Percentiles rank a stretch among this genome's conserved stretches.
phyloP scores from a whole-genome alignment of 2,329 filamentous ascomycete genomes.

The Botrytis tulipae region DNA sequence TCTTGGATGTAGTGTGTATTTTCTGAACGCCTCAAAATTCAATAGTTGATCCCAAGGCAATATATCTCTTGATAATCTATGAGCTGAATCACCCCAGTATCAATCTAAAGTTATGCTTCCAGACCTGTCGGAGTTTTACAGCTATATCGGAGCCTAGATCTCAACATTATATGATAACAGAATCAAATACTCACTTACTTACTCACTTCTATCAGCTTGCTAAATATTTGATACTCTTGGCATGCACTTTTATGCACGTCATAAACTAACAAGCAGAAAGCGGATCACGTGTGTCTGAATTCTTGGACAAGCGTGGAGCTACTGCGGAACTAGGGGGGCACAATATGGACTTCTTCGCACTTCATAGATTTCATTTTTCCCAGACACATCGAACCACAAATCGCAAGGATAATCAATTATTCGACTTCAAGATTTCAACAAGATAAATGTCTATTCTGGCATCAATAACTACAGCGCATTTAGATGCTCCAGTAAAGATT shows the following conservation, averaged over 20 bases:
- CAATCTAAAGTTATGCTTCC: too few species aligned
- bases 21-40: too few species aligned
- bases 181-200: too few species aligned
- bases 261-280: neutral
- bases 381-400: neutral
- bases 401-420: rapidly evolving
- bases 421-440: neutral
- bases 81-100: too few species aligned
- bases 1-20: neutral
- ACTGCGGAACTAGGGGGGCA: neutral
- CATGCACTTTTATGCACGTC: neutral
- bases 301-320: neutral
- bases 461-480: neutral
- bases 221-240: too few species aligned
- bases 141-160: too few species aligned
- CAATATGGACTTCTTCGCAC: rapidly evolving
- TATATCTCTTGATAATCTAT: too few species aligned
- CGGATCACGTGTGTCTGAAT: neutral
- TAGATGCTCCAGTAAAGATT: neutral
- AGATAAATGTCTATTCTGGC: rapidly evolving
- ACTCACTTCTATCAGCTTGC: too few species aligned
- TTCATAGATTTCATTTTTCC: neutral
- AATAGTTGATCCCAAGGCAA: too few species aligned
- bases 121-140: too few species aligned
- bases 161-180: too few species aligned